Evolutionary conservation across 345 rosid genomes (phyloP).

Genomic region (Salix arbutifolia): DNA sequence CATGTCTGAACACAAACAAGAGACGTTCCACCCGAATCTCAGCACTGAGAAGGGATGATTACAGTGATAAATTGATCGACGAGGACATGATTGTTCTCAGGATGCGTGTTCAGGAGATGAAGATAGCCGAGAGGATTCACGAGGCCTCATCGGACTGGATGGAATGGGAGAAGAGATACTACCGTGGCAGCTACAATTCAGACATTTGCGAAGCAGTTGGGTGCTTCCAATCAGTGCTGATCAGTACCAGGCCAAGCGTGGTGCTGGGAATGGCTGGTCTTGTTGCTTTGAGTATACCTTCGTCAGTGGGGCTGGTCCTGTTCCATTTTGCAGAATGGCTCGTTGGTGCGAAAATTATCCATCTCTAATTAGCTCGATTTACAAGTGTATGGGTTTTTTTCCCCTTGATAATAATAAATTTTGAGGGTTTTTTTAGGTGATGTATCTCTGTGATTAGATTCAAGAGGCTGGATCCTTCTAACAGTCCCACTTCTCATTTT

Average conservation of each 20-base stretch:
- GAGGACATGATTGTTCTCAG: constrained; percentile 11
- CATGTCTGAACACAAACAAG: not conserved
- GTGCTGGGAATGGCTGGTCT: not conserved
- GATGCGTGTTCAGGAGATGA: constrained; percentile 7
- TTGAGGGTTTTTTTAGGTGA: no score
- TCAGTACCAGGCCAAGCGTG: constrained; percentile 3
- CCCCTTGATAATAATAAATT: no score
- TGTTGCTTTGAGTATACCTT: not conserved
- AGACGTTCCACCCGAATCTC: not conserved
- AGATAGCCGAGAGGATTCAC: not conserved
- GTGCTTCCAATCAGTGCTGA: not conserved
- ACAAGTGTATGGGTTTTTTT: no score
- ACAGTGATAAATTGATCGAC: not conserved
- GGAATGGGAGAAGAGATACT: constrained; percentile 11
- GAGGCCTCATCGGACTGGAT: not conserved
- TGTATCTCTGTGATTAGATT: no score
- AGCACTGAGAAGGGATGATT: not conserved
- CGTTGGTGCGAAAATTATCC: no score
- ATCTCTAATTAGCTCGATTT: no score
- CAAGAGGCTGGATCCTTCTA: no score
- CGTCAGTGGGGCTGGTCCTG: not conserved
- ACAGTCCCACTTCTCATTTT: no score
- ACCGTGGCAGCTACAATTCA: not conserved
- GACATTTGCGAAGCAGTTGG: constrained; percentile 6
- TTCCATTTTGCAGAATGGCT: not conserved